phyloP scores from a whole-genome alignment of 768 basidiomycete genomes.

The Lyophyllum shimeji region DNA sequence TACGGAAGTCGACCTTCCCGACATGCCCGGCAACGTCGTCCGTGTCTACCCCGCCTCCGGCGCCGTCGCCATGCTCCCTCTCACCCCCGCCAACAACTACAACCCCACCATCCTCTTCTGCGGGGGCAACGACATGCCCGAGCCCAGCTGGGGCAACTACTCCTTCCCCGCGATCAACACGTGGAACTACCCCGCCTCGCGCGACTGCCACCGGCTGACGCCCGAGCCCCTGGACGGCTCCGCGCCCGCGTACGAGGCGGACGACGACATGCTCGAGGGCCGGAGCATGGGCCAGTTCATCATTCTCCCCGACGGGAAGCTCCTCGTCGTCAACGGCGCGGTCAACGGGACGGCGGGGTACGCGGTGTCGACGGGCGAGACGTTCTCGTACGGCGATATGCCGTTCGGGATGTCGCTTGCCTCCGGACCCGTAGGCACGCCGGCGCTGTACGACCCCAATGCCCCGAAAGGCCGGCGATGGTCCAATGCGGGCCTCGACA shows the following conservation, averaged over 20 bases:
- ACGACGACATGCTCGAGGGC: constrained; percentile 72
- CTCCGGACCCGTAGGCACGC: constrained; percentile 72
- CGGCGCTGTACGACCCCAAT: constrained; percentile 83
- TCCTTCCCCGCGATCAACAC: constrained; percentile 71
- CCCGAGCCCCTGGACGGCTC: constrained; percentile 80
- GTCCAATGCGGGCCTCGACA: constrained; percentile 63
- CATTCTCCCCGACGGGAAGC: constrained; percentile 71
- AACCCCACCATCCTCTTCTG: constrained; percentile 86
- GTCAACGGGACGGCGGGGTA: constrained; percentile 89
- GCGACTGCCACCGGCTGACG: constrained; percentile 79
- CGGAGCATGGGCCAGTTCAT: constrained; percentile 95
- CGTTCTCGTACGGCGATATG: constrained; percentile 48
- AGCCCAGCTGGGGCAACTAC: constrained; percentile 75
- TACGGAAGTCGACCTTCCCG: constrained; percentile 59
- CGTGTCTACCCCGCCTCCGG: constrained; percentile 92
- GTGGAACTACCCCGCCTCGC: constrained; percentile 66
- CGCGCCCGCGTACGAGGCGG: constrained; percentile 57
- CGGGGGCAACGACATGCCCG: constrained; percentile 81
- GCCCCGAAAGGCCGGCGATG: constrained; percentile 70
- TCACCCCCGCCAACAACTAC: constrained; percentile 89
- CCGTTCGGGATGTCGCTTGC: constrained; percentile 75
- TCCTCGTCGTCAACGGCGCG: constrained; percentile 85
- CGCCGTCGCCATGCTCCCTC: constrained; percentile 85
- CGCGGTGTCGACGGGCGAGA: constrained; percentile 54
- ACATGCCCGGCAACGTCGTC: constrained; percentile 71